Base-by-base conservation (phyloP, 2,329 filamentous ascomycete species). In the Botrytis galanthina region DNA sequence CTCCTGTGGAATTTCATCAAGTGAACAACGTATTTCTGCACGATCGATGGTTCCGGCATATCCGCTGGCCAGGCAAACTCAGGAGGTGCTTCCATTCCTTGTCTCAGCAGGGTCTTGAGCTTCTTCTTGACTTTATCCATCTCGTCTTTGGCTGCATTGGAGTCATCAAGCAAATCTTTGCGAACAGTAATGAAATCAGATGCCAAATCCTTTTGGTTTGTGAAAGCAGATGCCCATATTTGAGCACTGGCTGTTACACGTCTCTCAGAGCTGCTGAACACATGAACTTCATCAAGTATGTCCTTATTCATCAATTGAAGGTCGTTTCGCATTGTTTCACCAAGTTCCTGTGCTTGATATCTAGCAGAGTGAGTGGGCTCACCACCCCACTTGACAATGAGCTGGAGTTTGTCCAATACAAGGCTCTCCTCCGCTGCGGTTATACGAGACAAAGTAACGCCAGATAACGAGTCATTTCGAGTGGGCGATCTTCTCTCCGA, bases 41-140 rank as follows among this genome's bases (percentile, higher is more conserved):
- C 96, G 77, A 97, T 90, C 39, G 94, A 97, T 3, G 96, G 96
- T 81, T 99, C 96, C 2, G 95, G 94, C 83, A 96, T 96, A 77
- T 96, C 95, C 60, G 93, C 90, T 2, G 96, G 96, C 96, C 96
- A 99, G n/a, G 96, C 94, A 81, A 99, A 99, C 80, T 99, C 94
- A 29, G 95, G 91, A 16, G 96, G 96, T 1, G 95, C 93, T 80
- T 96, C 93, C 75, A 94, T 93, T n/a, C 95, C 96, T 82, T 97
- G 93, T 44, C 96, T 91, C 73, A 99, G 84, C 32, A 99, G 87
- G 1, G 93, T 91, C 84, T 99, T 99, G 42, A 99, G 88, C 89
- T 97, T 98, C 88, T 99, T 99, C 87, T 99, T 99, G 73, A 99
- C 96, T 83, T 97, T 98, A 84, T 99, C 97, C 93, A 98, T 99